phyloP scores from a whole-genome alignment of 306 rosid species.

The Lathyrus tuberosus region DNA sequence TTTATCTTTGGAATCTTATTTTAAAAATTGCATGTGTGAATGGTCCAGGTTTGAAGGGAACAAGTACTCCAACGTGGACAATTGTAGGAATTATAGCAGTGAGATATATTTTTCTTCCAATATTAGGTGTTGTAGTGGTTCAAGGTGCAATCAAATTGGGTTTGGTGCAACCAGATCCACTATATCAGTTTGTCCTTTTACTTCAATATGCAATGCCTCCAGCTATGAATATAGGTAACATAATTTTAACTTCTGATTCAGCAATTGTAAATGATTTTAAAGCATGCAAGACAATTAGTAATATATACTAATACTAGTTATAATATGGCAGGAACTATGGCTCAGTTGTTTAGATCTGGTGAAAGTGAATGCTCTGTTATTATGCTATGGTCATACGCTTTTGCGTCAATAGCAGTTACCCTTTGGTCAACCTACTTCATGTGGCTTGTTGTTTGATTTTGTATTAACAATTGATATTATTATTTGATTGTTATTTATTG shows the following conservation, averaged over 20 bases:
- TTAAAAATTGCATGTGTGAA: background rate
- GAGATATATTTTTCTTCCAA: slow-evolving; percentile 65
- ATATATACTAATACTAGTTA: too few relatives aligned
- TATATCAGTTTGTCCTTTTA: slow-evolving; percentile 75
- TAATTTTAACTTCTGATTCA: background rate
- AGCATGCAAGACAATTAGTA: background rate
- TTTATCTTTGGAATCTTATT: background rate
- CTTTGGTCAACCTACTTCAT: slow-evolving; percentile 77
- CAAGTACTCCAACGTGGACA: slow-evolving; percentile 47
- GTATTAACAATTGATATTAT: slow-evolving; percentile 1
- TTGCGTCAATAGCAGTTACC: slow-evolving; percentile 74
- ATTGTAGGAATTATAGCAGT: slow-evolving; percentile 60
- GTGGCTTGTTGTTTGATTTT: slow-evolving; percentile 63
- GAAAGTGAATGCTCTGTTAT: slow-evolving; percentile 75
- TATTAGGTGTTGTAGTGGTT: slow-evolving; percentile 57
- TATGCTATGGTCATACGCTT: slow-evolving; percentile 72
- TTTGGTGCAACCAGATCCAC: slow-evolving; percentile 63
- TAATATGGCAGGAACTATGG: slow-evolving; percentile 63
- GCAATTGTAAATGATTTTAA: background rate
- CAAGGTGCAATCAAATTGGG: slow-evolving; percentile 68
- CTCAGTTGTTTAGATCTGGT: slow-evolving; percentile 74
- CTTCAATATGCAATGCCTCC: slow-evolving; percentile 86
- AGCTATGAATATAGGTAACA: slow-evolving; percentile 82
- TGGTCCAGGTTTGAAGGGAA: slow-evolving; percentile 66
- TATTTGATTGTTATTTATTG: background rate